Evolutionary conservation across 441 rosid species (phyloP), one percentile per base, ranked within the genome.

Genomic region (Macaranga tanarius): DNA sequence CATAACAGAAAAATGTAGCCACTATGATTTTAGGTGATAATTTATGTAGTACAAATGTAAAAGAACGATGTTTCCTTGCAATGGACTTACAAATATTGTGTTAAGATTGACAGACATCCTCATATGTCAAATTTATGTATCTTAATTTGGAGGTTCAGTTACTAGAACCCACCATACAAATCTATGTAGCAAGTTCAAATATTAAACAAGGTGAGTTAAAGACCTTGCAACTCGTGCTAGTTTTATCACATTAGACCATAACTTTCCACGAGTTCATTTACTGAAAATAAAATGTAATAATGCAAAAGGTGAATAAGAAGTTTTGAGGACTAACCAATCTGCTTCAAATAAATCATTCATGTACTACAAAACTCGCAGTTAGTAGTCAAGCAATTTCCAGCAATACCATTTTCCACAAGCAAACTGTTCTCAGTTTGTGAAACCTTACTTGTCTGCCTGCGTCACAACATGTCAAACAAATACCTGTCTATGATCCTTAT

Each of bases 401-500:
- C 73, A 57, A 16, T 48, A 51, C 50, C 61, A 55, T 62, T 67
- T 73, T 34, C 70, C 40, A 58, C 58, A 17, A 28, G 38, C 12
- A 67, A 65, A 61, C 69, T 31, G 13, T 44, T 42, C 11, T 42
- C 5, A 5, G 38, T 31, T 42, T 42, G 45, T 7, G 31, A 19
- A 44, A 10, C 0, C 11, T 45, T 38, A 34, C 42, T 68, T 42
- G 57, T 26, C 69, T 55, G 60, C n/a, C 28, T 69, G 58, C 45
- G 40, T 26, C 62, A 61, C 19, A 44, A 56, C 58, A 62, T 51
- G 40, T 62, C 61, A 51, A 64, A 51, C 19, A 55, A 16, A 12
- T 60, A 52, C 48, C 34, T 57, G 57, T 72, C 56, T 67, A 63
- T 61, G 20, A 34, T 74, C 70, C 52, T 67, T 78, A 25, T 81